phyloP scores from a whole-genome alignment of 1,284 basidiomycete genomes.

The Cronartium quercuum region DNA sequence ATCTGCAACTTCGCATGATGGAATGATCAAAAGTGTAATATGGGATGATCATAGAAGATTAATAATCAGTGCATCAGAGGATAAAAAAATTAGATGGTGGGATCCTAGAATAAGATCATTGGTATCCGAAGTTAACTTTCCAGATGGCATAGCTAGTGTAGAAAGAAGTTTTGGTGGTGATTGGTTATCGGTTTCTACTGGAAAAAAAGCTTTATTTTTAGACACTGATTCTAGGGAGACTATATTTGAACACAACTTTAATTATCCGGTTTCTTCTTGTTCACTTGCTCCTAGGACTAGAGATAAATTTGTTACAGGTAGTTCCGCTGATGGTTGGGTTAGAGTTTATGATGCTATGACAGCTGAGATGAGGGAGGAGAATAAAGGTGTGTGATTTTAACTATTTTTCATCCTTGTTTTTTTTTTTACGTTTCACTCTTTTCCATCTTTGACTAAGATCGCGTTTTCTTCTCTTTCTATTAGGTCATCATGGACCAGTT shows the following conservation, averaged over 20 bases:
- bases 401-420: neutral
- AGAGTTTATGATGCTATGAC: slow-evolving; percentile 76
- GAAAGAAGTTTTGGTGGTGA: slow-evolving; percentile 78
- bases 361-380: slow-evolving; percentile 81
- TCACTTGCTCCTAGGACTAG: slow-evolving; percentile 66
- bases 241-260: slow-evolving; percentile 23
- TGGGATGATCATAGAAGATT: slow-evolving; percentile 77
- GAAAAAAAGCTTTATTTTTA: slow-evolving; percentile 79
- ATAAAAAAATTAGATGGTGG: slow-evolving; percentile 93
- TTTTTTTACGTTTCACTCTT: neutral
- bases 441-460: too few relatives aligned
- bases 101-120: slow-evolving; percentile 68
- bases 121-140: slow-evolving; percentile 66
- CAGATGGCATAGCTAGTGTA: slow-evolving; percentile 83
- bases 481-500: slow-evolving; percentile 86
- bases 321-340: slow-evolving; percentile 87
- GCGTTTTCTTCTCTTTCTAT: neutral
- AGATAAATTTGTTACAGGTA: slow-evolving; percentile 90
- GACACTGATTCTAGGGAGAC: slow-evolving; percentile 51
- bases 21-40: slow-evolving; percentile 82
- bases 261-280: slow-evolving; percentile 57
- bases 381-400: slow-evolving; percentile 59
- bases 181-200: slow-evolving; percentile 79
- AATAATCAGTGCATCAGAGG: slow-evolving; percentile 83
- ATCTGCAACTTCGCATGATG: slow-evolving; percentile 60